Evolutionary conservation across 306 rosid genomes (phyloP).

Genomic region (Dalbergia cultrata): DNA sequence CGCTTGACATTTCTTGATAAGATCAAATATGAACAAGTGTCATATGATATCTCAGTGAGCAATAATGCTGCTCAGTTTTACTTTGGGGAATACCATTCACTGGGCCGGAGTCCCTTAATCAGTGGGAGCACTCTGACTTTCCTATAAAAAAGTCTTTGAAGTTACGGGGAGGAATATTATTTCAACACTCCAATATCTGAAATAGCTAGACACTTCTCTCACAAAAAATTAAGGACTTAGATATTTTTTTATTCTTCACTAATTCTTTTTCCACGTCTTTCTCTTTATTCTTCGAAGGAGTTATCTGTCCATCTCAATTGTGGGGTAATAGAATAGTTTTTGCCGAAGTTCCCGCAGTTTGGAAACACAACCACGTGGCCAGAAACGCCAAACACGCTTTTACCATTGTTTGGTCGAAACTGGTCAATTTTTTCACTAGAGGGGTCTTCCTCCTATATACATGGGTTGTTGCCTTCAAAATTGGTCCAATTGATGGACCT

Average conservation of each 20-base stretch:
- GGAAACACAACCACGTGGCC: slow-evolving; percentile 61
- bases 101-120: neutral
- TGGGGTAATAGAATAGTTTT: too few relatives aligned
- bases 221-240: too few relatives aligned
- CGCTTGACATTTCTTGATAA: slow-evolving; percentile 10
- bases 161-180: too few relatives aligned
- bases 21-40: slow-evolving; percentile 1
- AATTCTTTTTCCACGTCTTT: too few relatives aligned
- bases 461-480: slow-evolving; percentile 41
- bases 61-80: neutral
- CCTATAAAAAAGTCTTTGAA: neutral
- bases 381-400: slow-evolving; percentile 29
- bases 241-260: too few relatives aligned
- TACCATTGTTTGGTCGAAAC: slow-evolving; percentile 4
- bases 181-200: too few relatives aligned
- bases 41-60: neutral
- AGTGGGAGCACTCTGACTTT: slow-evolving; percentile 31
- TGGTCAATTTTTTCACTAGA: slow-evolving; percentile 50
- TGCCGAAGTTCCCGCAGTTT: too few relatives aligned
- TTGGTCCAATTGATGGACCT: slow-evolving; percentile 31
- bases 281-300: too few relatives aligned
- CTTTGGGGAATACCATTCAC: neutral
- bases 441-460: slow-evolving; percentile 31
- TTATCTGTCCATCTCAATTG: too few relatives aligned
- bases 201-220: too few relatives aligned